These are phyloP conservation scores for Moesziomyces sp. DNA, from an alignment of 1,284 basidiomycete species.

Conservation along the genomic window DNA sequence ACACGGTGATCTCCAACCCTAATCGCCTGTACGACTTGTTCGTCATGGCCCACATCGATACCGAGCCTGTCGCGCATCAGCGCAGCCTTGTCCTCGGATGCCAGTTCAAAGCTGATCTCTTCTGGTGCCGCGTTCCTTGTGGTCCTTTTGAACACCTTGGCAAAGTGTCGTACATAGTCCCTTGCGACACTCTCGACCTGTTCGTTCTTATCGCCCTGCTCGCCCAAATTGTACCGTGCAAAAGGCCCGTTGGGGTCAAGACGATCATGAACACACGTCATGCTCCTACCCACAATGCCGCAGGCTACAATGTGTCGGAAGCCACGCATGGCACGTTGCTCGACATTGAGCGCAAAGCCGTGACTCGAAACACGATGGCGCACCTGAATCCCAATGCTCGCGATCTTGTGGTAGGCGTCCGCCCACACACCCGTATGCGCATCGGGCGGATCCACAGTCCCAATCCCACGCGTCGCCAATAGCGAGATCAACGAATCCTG, in stretches of 20 bases:
- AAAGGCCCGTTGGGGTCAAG: conserved; percentile 12
- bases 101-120: conserved; percentile 19
- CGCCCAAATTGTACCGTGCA: conserved; percentile 5
- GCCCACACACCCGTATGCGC: conserved; percentile 65
- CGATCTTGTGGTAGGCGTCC: conserved; percentile 76
- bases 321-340: conserved; percentile 78
- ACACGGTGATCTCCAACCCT: conserved; percentile 17
- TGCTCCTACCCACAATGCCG: conserved; percentile 85
- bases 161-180: conserved; percentile 19
- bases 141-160: conserved; percentile 21
- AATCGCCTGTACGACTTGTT: conserved; percentile 6
- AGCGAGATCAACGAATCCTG: conserved; percentile 76
- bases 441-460: conserved; percentile 70
- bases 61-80: conserved; percentile 1
- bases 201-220: conserved; percentile 2
- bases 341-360: conserved; percentile 93
- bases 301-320: conserved; percentile 91
- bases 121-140: neutral
- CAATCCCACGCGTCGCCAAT: conserved; percentile 66
- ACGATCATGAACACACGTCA: conserved; percentile 70
- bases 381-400: conserved; percentile 95
- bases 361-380: conserved; percentile 92
- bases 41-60: conserved; percentile 2
- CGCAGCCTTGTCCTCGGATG: neutral
- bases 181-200: conserved; percentile 13